A percentile compares a stretch with the other conserved stretches of the same genome.
These are phyloP conservation scores for Ogataea ganodermae DNA, from an alignment of 805 yeast species.

Conservation along the genomic window DNA sequence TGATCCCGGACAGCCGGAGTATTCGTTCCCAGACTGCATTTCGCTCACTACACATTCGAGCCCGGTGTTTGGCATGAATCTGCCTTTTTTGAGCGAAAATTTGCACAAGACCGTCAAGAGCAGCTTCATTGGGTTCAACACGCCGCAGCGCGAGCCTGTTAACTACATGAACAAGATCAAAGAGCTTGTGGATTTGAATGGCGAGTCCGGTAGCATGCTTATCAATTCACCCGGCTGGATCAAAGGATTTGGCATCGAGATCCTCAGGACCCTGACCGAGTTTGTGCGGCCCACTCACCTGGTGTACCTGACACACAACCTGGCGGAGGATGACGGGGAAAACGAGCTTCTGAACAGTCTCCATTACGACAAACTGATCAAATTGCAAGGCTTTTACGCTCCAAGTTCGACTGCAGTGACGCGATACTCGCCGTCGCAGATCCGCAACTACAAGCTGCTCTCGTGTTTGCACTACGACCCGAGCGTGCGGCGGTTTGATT, in stretches of 20 bases:
- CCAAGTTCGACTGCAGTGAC: conserved; percentile 19
- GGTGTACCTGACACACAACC: conserved; percentile 51
- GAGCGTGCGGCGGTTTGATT: conserved; percentile 35
- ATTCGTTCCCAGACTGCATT: conserved; percentile 68
- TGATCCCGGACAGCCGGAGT: conserved; percentile 91
- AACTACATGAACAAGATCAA: conserved; percentile 49
- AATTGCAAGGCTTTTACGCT: conserved; percentile 40
- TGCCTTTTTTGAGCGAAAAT: conserved; percentile 36
- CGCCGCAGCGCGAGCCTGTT: conserved; percentile 68
- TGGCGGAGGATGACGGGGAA: conserved; percentile 35
- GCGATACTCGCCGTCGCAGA: conserved; percentile 51
- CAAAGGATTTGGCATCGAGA: conserved; percentile 77
- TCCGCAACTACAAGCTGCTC: conserved; percentile 52
- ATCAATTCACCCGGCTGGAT: conserved; percentile 92
- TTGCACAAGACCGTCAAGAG: conserved; percentile 29
- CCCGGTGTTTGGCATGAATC: conserved; percentile 43
- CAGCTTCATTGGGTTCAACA: conserved; percentile 60
- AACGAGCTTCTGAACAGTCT: conserved; percentile 33
- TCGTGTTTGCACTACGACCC: conserved; percentile 52
- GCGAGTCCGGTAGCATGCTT: conserved; percentile 43
- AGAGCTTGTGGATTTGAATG: conserved; percentile 39
- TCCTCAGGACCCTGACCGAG: conserved; percentile 51
- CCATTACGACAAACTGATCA: conserved; percentile 26
- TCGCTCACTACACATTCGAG: conserved; percentile 46
- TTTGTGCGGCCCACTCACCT: conserved; percentile 56